A percentile compares a stretch with the other conserved stretches of the same genome.
phyloP scores from a whole-genome alignment of 2,329 filamentous ascomycete genomes.

The Penicillium oxalicum region DNA sequence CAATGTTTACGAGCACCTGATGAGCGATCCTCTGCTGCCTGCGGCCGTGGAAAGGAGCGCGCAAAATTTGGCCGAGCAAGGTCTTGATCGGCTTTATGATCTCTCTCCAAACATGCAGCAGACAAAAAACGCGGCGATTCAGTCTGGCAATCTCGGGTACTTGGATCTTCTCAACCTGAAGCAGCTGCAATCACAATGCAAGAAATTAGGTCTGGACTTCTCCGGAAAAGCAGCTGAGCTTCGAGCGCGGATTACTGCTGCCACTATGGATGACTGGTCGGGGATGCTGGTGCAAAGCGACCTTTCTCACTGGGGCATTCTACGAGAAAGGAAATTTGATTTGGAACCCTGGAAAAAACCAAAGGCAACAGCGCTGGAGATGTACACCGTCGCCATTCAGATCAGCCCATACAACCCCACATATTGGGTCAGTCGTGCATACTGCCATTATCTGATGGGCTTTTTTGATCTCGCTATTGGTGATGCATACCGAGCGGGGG shows the following conservation, averaged over 20 bases:
- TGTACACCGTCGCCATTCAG: conserved; percentile 34
- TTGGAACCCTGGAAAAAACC: conserved; percentile 14
- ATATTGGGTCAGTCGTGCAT: conserved; percentile 34
- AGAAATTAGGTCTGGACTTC: conserved; percentile 8
- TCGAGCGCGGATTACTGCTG: conserved; percentile 16
- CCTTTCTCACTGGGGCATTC: conserved; percentile 25
- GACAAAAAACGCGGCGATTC: background rate
- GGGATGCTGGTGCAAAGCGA: conserved; percentile 21
- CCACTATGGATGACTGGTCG: conserved; percentile 15
- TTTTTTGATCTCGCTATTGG: conserved; percentile 35
- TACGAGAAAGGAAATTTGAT: conserved; percentile 8
- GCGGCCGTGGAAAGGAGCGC: conserved; percentile 9
- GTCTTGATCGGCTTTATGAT: conserved; percentile 5
- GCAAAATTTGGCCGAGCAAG: conserved; percentile 5
- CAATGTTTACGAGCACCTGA: conserved; percentile 31
- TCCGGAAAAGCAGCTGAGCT: conserved; percentile 12
- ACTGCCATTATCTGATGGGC: conserved; percentile 29
- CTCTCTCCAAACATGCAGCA: conserved; percentile 4
- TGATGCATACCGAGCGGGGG: conserved; percentile 32
- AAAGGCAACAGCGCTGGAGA: conserved; percentile 21
- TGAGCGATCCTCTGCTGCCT: conserved; percentile 18
- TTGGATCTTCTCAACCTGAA: background rate
- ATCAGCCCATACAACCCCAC: conserved; percentile 34
- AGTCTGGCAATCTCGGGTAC: background rate
- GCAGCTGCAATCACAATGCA: background rate